Base-by-base conservation (phyloP, 768 basidiomycete genomes). In the Termitomyces sp. region DNA sequence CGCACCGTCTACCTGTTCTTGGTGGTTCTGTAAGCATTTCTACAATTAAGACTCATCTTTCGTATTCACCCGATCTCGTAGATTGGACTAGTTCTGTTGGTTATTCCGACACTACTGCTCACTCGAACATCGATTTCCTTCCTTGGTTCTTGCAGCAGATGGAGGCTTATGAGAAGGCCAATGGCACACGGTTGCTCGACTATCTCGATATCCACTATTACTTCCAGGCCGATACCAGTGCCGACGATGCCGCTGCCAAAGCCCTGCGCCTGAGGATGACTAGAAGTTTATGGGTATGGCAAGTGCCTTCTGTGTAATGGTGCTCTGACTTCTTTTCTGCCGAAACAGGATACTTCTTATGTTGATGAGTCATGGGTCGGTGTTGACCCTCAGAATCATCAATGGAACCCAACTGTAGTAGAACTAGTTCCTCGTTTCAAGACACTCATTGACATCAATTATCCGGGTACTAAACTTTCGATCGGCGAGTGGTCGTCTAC, bases 171-270 rank as follows among this genome's bases (percentile, higher is more conserved):
- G 73, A 75, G 41, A 61, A 59, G 9, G 65, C 56, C 2, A 58
- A 65, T 11, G 75, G 77, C 2, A 71, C 76, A 59, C 69, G 80
- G 12, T 67, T 81, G 23, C 66, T 82, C n/a, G 81, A 82, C 63
- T 80, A 75, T 64, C 75, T 82, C 52, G 81, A 81, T 61, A 75
- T 82, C 55, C 81, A 82, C 58, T 82, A 81, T 61, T 82, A 82
- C 68, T 81, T 74, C 73, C 72, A 72, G 51, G 61, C 78, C 11
- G 80, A 81, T 59, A 79, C 79, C 8, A 80, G 78, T 56, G 76
- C 79, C n/a, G 78, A 79, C 60, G 76, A 81, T 61, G 78, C 61
- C 42, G 73, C 77, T 28, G 77, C 80, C 5, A 78, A 80, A 63
- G 80, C 81, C 19, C 67, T 80, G 39, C 70, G 80, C 9, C 65